These are phyloP conservation scores for Mytilinidion resinicola DNA, from an alignment of 495 filamentous ascomycete genomes.

Conservation along the genomic window DNA sequence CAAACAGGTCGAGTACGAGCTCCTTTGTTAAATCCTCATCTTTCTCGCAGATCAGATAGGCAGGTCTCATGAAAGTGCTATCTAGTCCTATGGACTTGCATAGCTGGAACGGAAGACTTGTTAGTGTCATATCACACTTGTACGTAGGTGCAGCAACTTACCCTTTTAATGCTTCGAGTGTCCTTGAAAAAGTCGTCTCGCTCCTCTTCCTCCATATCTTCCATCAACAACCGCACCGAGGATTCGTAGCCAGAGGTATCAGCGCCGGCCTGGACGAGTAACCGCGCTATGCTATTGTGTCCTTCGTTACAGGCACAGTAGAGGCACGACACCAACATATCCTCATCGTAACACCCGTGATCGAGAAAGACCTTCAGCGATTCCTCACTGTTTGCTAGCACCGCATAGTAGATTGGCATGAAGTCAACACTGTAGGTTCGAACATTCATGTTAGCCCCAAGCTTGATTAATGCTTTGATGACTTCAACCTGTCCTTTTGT, in stretches of 20 bases:
- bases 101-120: background rate
- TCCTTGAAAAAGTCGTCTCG: background rate
- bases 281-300: background rate
- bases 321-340: background rate
- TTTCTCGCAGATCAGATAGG: background rate
- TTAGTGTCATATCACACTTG: background rate
- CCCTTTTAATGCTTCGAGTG: background rate
- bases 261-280: background rate
- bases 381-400: background rate
- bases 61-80: background rate
- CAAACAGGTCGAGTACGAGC: background rate
- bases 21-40: background rate
- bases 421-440: background rate
- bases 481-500: background rate
- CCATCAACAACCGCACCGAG: background rate
- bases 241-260: background rate
- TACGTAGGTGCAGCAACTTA: background rate
- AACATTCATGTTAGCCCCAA: background rate
- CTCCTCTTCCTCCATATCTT: background rate
- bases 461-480: background rate
- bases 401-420: background rate
- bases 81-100: background rate
- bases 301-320: background rate
- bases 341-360: background rate
- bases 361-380: background rate